Evolutionary conservation across 345 rosid species (phyloP).

Genomic region (Brassica incana): DNA sequence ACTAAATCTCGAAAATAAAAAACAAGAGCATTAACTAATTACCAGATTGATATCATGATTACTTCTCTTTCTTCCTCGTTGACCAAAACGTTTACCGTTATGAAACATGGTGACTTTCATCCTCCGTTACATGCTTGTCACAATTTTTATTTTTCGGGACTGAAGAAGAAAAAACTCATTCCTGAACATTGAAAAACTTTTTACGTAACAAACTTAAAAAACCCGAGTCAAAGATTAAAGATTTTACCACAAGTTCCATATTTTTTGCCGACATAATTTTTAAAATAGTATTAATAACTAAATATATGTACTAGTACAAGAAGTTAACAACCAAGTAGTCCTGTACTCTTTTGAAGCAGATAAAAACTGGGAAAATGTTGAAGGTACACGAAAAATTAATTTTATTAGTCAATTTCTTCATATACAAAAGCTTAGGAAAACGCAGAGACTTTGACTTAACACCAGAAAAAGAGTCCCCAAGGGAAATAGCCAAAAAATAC

Average conservation of each 20-base stretch:
- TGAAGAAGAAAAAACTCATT: background rate
- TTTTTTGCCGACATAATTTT: background rate
- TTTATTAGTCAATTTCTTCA: background rate
- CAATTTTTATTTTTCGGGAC: background rate
- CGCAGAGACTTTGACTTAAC: conserved; percentile 31
- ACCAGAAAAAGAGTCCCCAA: conserved; percentile 8
- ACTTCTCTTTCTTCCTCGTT: conserved; percentile 19
- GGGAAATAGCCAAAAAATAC: background rate
- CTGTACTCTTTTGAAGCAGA: background rate
- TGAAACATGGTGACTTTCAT: conserved; percentile 23
- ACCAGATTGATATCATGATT: conserved; percentile 25
- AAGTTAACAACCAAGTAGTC: background rate
- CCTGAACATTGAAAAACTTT: too few relatives aligned
- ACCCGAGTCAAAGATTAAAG: background rate
- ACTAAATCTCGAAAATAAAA: conserved; percentile 23
- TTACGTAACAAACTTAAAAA: background rate
- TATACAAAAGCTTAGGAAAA: background rate
- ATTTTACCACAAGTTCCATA: background rate
- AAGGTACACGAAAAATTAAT: background rate
- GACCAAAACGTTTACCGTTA: conserved; percentile 30
- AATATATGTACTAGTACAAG: background rate
- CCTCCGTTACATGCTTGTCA: conserved; percentile 23
- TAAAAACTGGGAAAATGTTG: background rate
- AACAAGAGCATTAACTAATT: conserved; percentile 14
- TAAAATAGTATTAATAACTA: background rate